Percentiles rank a stretch among this genome's conserved stretches.
Evolutionary conservation across 1,284 basidiomycete genomes (phyloP).

Genomic region (Sporisorium iseilematis-ciliati): DNA sequence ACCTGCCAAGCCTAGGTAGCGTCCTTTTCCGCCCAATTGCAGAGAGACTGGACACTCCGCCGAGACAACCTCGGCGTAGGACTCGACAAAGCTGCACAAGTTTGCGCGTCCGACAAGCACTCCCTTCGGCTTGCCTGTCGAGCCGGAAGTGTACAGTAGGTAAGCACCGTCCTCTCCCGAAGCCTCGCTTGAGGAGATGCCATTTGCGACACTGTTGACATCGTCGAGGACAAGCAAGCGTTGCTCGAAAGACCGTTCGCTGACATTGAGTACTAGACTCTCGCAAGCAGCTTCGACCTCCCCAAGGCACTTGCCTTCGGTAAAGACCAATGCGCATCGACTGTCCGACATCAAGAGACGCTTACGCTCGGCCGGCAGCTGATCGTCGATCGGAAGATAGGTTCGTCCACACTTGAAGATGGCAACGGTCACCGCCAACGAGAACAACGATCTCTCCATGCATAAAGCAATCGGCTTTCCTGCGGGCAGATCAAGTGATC

Average conservation of each 20-base stretch:
- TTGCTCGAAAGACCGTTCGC: constrained; percentile 6
- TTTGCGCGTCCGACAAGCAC: constrained; percentile 70
- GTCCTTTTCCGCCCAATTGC: constrained; percentile 14
- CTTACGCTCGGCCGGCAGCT: constrained; percentile 74
- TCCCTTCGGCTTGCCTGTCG: constrained; percentile 75
- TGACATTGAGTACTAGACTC: constrained; percentile 6
- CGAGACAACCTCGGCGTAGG: constrained; percentile 18
- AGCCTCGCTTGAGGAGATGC: too few species aligned
- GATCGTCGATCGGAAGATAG: constrained; percentile 75
- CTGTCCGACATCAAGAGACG: constrained; percentile 73
- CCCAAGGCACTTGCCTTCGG: constrained; percentile 11
- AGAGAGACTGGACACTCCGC: constrained; percentile 20
- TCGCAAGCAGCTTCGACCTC: constrained; percentile 11
- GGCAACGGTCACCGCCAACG: constrained; percentile 73
- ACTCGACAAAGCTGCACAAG: constrained; percentile 23
- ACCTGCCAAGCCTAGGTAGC: constrained; percentile 43
- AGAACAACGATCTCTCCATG: constrained; percentile 72
- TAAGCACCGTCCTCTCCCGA: constrained; percentile 69
- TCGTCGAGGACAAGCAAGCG: too few species aligned
- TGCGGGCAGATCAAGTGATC: constrained; percentile 41
- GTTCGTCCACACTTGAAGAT: constrained; percentile 74
- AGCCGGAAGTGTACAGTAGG: constrained; percentile 73
- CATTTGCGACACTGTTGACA: too few species aligned
- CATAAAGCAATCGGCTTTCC: constrained; percentile 74
- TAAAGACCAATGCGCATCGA: constrained; percentile 69